These are phyloP conservation scores for Pulveroboletus sp. DNA, from an alignment of 768 basidiomycete species.

Conservation along the genomic window DNA sequence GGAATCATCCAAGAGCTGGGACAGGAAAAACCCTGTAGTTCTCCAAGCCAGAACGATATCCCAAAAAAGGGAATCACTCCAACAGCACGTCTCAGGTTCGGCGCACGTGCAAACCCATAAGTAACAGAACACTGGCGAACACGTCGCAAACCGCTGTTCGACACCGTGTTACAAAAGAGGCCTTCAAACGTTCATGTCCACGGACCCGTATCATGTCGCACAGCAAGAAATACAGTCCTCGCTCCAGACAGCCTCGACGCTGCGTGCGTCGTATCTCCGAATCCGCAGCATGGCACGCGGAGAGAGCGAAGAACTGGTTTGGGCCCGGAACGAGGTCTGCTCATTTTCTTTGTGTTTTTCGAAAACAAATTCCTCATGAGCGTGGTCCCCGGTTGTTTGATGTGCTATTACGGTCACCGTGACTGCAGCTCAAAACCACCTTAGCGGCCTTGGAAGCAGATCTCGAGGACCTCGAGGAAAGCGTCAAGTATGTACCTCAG, in stretches of 20 bases:
- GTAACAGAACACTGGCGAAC: no score
- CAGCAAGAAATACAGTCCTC: conserved; percentile 78
- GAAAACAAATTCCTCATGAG: background rate
- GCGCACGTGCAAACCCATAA: no score
- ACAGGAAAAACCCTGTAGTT: no score
- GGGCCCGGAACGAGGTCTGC: conserved; percentile 72
- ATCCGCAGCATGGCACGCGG: conserved; percentile 70
- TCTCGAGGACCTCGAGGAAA: conserved; percentile 89
- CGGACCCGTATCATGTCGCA: conserved; percentile 85
- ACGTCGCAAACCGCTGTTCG: background rate
- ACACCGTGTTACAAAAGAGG: background rate
- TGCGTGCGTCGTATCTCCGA: conserved; percentile 71
- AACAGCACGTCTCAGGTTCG: no score
- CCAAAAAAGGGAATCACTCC: no score
- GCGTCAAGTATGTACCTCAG: conserved; percentile 62
- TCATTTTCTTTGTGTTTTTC: background rate
- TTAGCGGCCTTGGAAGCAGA: conserved; percentile 79
- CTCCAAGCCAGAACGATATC: no score
- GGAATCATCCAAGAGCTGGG: no score
- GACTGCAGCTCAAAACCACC: conserved; percentile 62
- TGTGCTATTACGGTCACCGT: background rate
- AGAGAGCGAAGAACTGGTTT: conserved; percentile 75
- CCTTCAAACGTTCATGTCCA: conserved; percentile 43
- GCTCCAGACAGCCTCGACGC: conserved; percentile 62
- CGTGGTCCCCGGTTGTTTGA: background rate